These are phyloP conservation scores for Penicillium sclerotigenum DNA, from an alignment of 2,329 filamentous ascomycete genomes.

Conservation along the genomic window DNA sequence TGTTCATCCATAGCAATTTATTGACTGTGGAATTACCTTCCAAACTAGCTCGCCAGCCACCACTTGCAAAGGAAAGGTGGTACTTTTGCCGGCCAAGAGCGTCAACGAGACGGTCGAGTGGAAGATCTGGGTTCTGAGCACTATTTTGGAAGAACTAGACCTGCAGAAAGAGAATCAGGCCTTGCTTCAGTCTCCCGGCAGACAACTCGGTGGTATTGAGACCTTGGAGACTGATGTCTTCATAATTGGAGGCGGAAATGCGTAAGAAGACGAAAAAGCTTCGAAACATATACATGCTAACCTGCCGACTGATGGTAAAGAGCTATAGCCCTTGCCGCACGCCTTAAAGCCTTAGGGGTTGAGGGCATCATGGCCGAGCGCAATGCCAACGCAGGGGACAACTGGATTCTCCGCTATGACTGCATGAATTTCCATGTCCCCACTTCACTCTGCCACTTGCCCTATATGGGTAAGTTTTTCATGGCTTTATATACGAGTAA, in stretches of 20 bases:
- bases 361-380: not conserved
- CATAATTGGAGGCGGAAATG: not conserved
- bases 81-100: not conserved
- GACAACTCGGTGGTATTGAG: not conserved
- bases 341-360: not conserved
- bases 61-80: not conserved
- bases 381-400: not conserved
- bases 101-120: not conserved
- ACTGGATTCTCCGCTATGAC: not conserved
- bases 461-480: not conserved
- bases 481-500: not conserved
- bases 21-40: not conserved
- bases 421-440: not conserved
- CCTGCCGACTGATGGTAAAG: not conserved
- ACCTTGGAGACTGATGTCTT: not conserved
- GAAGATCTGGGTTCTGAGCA: not conserved
- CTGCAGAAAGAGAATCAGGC: not conserved
- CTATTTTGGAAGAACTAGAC: not conserved
- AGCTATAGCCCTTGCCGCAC: not conserved
- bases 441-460: not conserved
- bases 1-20: not conserved
- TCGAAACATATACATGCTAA: not conserved
- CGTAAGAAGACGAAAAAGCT: not conserved
- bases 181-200: not conserved
- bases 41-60: not conserved